A percentile compares a stretch with the other conserved stretches of the same genome.
These are phyloP conservation scores for Yarrowia sp. DNA, from an alignment of 805 yeast species.

Conservation along the genomic window DNA sequence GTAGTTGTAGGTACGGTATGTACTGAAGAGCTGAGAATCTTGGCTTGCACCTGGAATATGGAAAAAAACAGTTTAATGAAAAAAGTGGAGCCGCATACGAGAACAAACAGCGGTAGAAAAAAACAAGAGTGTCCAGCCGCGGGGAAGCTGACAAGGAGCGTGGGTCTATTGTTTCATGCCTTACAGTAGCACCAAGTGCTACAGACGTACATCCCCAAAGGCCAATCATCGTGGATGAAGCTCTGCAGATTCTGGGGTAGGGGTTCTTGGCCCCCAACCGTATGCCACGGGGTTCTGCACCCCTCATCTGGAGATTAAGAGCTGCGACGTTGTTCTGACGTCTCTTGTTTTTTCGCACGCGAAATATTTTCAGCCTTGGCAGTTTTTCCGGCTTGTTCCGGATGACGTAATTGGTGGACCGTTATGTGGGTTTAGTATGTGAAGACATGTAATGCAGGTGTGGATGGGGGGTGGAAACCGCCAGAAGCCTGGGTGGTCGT, in stretches of 20 bases:
- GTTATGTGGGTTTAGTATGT: neutral
- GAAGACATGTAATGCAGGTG: conserved; percentile 13
- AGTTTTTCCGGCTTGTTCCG: conserved; percentile 14
- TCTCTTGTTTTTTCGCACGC: no score
- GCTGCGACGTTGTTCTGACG: neutral
- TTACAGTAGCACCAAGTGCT: no score
- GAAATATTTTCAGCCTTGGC: conserved; percentile 1
- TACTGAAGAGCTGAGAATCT: no score
- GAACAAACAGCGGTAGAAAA: no score
- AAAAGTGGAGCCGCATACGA: conserved; percentile 2
- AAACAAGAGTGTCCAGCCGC: no score
- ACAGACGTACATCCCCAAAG: neutral
- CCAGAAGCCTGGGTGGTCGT: conserved; percentile 1
- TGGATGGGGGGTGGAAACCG: neutral
- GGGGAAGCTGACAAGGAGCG: neutral
- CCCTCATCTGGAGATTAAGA: no score
- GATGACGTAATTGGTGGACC: conserved; percentile 18
- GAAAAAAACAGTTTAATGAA: neutral
- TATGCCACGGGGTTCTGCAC: neutral
- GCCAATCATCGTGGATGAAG: neutral
- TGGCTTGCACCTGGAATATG: neutral
- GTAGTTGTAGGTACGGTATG: no score
- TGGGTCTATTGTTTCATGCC: no score
- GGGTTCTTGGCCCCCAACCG: conserved; percentile 14
- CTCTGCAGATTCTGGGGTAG: conserved; percentile 9